These are phyloP conservation scores for Ambrosiella xylebori DNA, from an alignment of 2,329 filamentous ascomycete genomes.

Conservation along the genomic window DNA sequence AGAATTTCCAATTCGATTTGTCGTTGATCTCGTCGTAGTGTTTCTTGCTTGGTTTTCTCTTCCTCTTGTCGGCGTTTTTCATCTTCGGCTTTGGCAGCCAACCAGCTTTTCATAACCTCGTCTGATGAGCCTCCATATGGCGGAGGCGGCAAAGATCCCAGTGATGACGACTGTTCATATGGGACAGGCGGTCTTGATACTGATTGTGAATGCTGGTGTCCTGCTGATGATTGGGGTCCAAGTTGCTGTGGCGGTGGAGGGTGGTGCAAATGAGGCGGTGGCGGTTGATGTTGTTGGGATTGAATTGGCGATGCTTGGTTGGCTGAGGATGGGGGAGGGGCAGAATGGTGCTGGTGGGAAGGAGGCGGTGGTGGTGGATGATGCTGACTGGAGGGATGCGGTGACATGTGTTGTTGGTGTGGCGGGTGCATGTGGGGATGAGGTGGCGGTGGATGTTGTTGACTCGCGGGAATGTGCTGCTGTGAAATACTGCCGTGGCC, in stretches of 20 bases:
- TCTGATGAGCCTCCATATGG: constrained; percentile 50
- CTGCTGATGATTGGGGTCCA: neutral
- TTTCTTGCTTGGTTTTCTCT: constrained; percentile 49
- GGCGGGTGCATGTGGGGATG: neutral
- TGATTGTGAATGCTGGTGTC: constrained; percentile 2
- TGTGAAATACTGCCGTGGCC: constrained; percentile 15
- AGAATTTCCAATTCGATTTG: constrained; percentile 59
- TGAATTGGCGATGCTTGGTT: neutral
- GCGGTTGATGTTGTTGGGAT: constrained; percentile 17
- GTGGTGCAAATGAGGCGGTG: constrained; percentile 16
- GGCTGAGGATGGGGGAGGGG: constrained; percentile 14
- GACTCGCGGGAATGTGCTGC: constrained; percentile 13
- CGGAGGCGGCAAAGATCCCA: constrained; percentile 28
- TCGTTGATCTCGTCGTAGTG: constrained; percentile 51
- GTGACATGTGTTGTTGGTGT: constrained; percentile 8
- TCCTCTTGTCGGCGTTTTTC: constrained; percentile 59
- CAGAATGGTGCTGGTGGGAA: constrained; percentile 18
- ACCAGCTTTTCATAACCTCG: constrained; percentile 55
- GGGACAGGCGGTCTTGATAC: neutral
- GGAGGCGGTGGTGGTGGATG: constrained; percentile 14
- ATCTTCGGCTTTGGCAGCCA: constrained; percentile 55
- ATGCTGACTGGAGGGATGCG: constrained; percentile 1
- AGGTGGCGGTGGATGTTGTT: constrained; percentile 2
- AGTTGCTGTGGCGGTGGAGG: neutral
- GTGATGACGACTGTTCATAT: constrained; percentile 1